Conservation (phyloP, 2,329 filamentous ascomycete genomes). For the Penicillium sclerotigenum region DNA sequence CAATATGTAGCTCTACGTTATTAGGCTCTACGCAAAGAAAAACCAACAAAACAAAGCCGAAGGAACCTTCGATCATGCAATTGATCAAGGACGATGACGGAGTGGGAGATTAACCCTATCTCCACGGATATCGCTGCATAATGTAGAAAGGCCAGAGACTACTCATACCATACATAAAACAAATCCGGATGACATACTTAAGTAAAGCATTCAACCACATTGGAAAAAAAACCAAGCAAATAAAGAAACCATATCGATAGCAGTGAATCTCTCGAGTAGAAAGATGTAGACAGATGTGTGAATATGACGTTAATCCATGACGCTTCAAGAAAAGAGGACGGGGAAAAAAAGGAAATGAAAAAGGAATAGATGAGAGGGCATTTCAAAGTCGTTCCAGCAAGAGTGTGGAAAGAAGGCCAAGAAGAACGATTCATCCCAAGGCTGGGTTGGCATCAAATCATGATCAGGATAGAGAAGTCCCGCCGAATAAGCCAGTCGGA, state of each 20-base stretch:
- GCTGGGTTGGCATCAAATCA: neutral
- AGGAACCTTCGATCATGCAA: conserved; percentile 34
- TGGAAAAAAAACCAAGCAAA: conserved; percentile 16
- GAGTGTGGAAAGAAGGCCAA: conserved; percentile 5
- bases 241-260: conserved; percentile 16
- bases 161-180: conserved; percentile 28
- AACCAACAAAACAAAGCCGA: conserved; percentile 15
- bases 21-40: neutral
- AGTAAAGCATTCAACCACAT: conserved; percentile 19
- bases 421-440: neutral
- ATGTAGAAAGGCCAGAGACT: conserved; percentile 27
- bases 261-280: conserved; percentile 10
- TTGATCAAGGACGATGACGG: conserved; percentile 30
- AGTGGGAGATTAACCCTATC: conserved; percentile 25
- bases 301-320: conserved; percentile 25
- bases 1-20: neutral
- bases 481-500: conserved; percentile 36
- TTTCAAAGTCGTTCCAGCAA: conserved; percentile 18
- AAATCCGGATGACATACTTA: conserved; percentile 23
- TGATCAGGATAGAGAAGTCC: conserved; percentile 16
- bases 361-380: conserved; percentile 12
- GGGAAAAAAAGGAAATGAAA: conserved; percentile 10
- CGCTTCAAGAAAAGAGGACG: conserved; percentile 20
- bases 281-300: conserved; percentile 17
- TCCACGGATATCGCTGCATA: conserved; percentile 38